Evolutionary conservation across 768 basidiomycete species (phyloP), one percentile per base, ranked within the genome.

Genomic region (Rhodotorula babjevae): DNA sequence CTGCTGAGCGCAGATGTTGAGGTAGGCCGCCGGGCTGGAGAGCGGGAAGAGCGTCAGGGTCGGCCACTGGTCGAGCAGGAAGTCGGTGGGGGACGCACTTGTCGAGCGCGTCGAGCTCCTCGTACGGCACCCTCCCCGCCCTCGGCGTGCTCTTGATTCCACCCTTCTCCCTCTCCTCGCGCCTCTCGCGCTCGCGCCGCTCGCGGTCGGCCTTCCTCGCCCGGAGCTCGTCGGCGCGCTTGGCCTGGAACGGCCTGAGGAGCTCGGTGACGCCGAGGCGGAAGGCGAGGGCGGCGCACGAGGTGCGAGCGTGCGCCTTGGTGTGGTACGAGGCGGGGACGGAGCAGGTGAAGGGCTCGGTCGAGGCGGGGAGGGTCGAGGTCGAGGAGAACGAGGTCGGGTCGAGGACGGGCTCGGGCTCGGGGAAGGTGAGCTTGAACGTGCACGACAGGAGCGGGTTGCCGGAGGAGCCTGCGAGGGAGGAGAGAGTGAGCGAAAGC

Each of bases 1-100:
- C 27, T 36, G 40, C n/a, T 64, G 63, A 3, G 53, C 59, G 63
- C 69, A 70, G 8, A 23, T 11, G 27, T 70, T 59, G 69, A 70
- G 63, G 64, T 70, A 70, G 0, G 42, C 64, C 52, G 36, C 8
- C 2, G 63, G 58, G 31, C 69, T 70, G 62, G 15, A 29, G 23
- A n/a, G 50, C 16, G 27, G 1, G 46, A 36, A 27, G 19, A n/a
- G 15, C 16, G 36, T 31, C 21, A 44, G 23, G 16, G 9, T 25
- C 12, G 23, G 36, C 42, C 27, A 49, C 2, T 1, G 12, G 31
- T 23, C n/a, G 12, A 14, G 7, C 5, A 25, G 7, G 27, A 6
- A 8, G 9, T 7, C 10, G 0, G 21, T 2, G 7, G 2, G 14
- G 6, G 23, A 55, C 63, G 18, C 49, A 70, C 69, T 55, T 53